These are phyloP conservation scores for Pythium dissotocum DNA, from an alignment of 352 stramenopile species.

Conservation along the genomic window DNA sequence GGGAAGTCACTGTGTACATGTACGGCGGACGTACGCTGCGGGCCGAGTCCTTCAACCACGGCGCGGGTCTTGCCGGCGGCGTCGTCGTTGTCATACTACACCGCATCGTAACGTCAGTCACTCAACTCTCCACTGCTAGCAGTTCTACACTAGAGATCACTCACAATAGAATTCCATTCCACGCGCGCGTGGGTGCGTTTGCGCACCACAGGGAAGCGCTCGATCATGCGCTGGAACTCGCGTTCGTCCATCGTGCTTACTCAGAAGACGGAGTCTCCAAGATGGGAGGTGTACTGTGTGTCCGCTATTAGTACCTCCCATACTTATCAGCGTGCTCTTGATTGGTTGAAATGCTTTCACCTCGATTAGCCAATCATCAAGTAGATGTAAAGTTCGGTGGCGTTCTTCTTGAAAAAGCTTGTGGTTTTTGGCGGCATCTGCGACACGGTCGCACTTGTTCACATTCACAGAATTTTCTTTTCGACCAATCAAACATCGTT, in stretches of 20 bases:
- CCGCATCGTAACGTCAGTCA: background rate
- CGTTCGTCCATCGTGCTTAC: constrained; percentile 55
- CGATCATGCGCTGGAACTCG: constrained; percentile 69
- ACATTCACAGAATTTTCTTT: constrained; percentile 28
- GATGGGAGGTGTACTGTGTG: background rate
- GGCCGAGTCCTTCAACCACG: background rate
- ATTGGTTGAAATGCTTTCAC: constrained; percentile 24
- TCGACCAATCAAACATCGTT: constrained; percentile 19
- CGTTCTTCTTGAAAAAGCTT: constrained; percentile 29
- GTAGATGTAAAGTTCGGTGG: background rate
- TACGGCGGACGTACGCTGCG: constrained; percentile 19
- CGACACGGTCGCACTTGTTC: background rate
- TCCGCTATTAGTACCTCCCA: constrained; percentile 1
- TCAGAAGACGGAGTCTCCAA: background rate
- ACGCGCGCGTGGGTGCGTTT: constrained; percentile 78
- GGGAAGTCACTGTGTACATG: background rate
- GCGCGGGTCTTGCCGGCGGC: constrained; percentile 4
- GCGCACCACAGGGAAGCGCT: constrained; percentile 75
- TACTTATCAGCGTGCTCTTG: background rate
- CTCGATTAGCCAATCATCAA: constrained; percentile 15
- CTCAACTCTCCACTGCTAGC: background rate
- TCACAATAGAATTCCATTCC: constrained; percentile 75
- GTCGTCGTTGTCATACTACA: constrained; percentile 26
- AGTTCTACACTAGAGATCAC: background rate
- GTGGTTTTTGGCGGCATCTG: constrained; percentile 21